These are phyloP conservation scores for Perilla frutescens DNA, from an alignment of 257 asterid genomes.

Conservation along the genomic window DNA sequence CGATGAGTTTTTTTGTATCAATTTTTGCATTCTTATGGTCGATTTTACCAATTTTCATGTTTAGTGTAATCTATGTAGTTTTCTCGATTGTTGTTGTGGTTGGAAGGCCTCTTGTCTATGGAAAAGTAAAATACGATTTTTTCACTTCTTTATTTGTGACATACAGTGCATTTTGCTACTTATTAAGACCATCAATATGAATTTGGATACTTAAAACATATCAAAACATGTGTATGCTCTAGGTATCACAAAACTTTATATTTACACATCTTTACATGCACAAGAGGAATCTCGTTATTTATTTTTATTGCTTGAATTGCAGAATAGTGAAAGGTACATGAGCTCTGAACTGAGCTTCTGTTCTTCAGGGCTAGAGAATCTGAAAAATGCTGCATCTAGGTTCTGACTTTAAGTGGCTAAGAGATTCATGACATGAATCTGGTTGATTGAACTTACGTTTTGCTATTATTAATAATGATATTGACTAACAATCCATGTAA, in stretches of 20 bases:
- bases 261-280: not conserved
- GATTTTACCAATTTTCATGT: too few relatives aligned
- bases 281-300: not conserved
- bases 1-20: too few relatives aligned
- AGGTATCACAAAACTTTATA: not conserved
- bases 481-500: not conserved
- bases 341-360: not conserved
- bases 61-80: too few relatives aligned
- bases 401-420: too few relatives aligned
- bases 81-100: too few relatives aligned
- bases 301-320: not conserved
- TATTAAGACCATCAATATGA: not conserved
- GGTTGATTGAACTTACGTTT: too few relatives aligned
- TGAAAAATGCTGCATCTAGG: constrained; percentile 10
- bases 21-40: too few relatives aligned
- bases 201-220: constrained; percentile 28
- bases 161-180: too few relatives aligned
- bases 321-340: not conserved
- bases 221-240: constrained; percentile 6
- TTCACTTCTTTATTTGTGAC: too few relatives aligned
- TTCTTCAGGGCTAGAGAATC: not conserved
- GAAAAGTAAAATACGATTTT: too few relatives aligned
- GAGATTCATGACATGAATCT: too few relatives aligned
- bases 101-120: too few relatives aligned
- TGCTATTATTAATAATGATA: not conserved